phyloP scores from a whole-genome alignment of 805 yeast genomes.

The Millerozyma miso region DNA sequence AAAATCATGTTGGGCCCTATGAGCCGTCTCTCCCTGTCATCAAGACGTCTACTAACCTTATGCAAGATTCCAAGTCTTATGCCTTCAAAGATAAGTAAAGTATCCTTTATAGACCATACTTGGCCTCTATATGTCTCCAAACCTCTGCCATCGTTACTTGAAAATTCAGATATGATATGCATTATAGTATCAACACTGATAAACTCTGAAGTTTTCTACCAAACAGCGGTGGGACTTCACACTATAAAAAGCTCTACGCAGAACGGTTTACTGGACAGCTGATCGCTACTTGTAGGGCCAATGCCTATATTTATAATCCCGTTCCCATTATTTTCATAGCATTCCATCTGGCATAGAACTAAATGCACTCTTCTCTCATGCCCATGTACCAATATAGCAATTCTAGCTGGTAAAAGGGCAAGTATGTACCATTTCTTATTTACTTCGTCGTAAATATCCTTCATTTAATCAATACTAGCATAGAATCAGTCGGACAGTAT shows the following conservation, averaged over 20 bases:
- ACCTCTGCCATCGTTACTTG: constrained; percentile 1
- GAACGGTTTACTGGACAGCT: no score
- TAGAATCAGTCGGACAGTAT: background rate
- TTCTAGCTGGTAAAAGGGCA: background rate
- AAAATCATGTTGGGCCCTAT: constrained; percentile 60
- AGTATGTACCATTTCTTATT: background rate
- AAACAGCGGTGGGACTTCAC: no score
- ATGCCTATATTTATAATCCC: background rate
- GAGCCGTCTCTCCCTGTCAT: constrained; percentile 52
- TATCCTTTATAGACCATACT: constrained; percentile 55
- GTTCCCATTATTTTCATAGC: background rate
- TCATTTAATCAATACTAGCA: background rate
- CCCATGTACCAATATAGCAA: background rate
- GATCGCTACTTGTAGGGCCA: background rate
- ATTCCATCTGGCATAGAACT: background rate
- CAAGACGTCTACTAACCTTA: constrained; percentile 53
- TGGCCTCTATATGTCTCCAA: constrained; percentile 52
- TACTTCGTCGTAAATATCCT: background rate
- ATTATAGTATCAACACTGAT: background rate
- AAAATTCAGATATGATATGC: constrained; percentile 7
- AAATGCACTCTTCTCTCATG: background rate
- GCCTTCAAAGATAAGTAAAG: constrained; percentile 63
- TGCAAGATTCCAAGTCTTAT: constrained; percentile 54
- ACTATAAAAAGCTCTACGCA: no score
- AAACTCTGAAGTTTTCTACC: no score